Base-by-base conservation (phyloP, 129 eudicot genomes). In the Chrysanthemum makinoi region DNA sequence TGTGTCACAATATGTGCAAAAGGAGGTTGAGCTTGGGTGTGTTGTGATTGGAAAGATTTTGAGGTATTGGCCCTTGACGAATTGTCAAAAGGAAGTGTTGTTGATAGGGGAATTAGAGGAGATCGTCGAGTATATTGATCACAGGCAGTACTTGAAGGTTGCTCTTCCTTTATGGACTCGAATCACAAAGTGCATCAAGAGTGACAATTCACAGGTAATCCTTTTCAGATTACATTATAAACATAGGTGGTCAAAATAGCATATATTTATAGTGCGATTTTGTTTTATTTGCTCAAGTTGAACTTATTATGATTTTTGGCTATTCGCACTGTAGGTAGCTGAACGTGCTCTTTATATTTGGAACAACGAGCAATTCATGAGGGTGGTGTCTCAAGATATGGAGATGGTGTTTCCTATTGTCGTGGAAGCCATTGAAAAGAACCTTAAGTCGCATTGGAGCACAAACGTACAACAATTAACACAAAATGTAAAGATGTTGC, bases 61-160 rank as follows among this genome's bases (percentile, higher is more conserved):
- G 74, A 85, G 69, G 78, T 79, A 72, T 69, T 90, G 96, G 96
- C 95, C 96, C 6, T 77, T 81, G 49, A 83, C 87, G 0, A 90
- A 90, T 51, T 84, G 84, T 62, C 87, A 78, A 80, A 89, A 89
- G 83, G 96, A 89, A 63, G 86, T 85, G 57, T 54, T 90, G 80
- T 72, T 87, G 62, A 83, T 90, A 8, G 94, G 91, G 20, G 93
- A 86, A 57, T 28, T 89, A 67, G 96, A 86, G 57, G 96, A 84
- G 70, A 80, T 89, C 0, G 86, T 86, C 0, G 96, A 80, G 77
- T 75, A 53, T 75, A 77, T 87, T 26, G 91, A 83, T 66, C 83
- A 82, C 10, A 48, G 76, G 63, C 67, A 78, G 78, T 79, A 83
- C 19, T 65, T 72, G 50, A 69, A 60, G 28, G n/a, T 90, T 5